Percentiles rank a stretch among this genome's conserved stretches.
Conservation (phyloP, 2,329 filamentous ascomycete species). For the Clonostachys byssicola region DNA sequence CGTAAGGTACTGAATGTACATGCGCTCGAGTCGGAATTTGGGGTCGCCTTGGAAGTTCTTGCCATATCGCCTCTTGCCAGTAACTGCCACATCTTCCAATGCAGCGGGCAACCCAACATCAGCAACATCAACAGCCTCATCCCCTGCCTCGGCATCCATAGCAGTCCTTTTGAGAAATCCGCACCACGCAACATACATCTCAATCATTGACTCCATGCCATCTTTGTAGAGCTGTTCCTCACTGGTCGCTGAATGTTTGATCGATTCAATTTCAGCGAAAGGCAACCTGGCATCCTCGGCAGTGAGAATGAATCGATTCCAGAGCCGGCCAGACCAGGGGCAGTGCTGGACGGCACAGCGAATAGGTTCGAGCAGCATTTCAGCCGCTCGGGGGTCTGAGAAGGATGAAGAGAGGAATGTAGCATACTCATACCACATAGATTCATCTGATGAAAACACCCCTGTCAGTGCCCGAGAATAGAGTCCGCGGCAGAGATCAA, state of each 20-base stretch:
- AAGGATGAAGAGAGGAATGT: slow-evolving; percentile 61
- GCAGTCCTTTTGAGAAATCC: slow-evolving; percentile 86
- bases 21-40: slow-evolving; percentile 81
- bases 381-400: slow-evolving; percentile 29
- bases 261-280: slow-evolving; percentile 78
- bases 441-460: slow-evolving; percentile 68
- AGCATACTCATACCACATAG: slow-evolving; percentile 79
- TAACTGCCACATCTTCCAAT: slow-evolving; percentile 79
- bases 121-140: slow-evolving; percentile 84
- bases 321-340: slow-evolving; percentile 86
- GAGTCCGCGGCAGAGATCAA: slow-evolving; percentile 57
- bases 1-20: slow-evolving; percentile 87
- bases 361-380: slow-evolving; percentile 61
- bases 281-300: slow-evolving; percentile 74
- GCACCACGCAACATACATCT: slow-evolving; percentile 93
- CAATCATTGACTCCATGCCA: slow-evolving; percentile 82
- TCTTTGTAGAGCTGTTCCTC: slow-evolving; percentile 80
- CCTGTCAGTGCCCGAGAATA: slow-evolving; percentile 73
- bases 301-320: slow-evolving; percentile 83
- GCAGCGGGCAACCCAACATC: slow-evolving; percentile 85
- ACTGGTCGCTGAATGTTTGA: slow-evolving; percentile 89
- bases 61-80: slow-evolving; percentile 71
- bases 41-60: slow-evolving; percentile 79
- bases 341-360: slow-evolving; percentile 85
- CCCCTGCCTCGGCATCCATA: slow-evolving; percentile 66